phyloP scores from a whole-genome alignment of 257 asterid species.

The Solanum ossicruentum region DNA sequence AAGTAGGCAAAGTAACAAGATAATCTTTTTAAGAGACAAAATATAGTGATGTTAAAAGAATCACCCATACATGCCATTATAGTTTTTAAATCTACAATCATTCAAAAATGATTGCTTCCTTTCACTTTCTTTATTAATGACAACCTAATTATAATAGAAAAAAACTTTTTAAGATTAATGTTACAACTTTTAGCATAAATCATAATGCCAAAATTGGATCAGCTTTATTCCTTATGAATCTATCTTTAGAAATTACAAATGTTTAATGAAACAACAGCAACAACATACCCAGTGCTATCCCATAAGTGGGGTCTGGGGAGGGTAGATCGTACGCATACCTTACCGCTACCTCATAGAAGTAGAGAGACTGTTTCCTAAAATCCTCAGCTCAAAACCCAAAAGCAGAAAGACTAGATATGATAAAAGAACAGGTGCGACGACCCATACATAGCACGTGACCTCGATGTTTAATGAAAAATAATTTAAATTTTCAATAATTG shows the following conservation, averaged over 20 bases:
- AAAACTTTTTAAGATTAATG: not conserved
- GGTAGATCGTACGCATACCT: too few species aligned
- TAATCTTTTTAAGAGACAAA: not conserved
- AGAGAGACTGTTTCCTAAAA: too few species aligned
- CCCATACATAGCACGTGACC: too few species aligned
- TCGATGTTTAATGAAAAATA: not conserved
- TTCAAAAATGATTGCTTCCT: not conserved
- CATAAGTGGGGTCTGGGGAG: too few species aligned
- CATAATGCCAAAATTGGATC: not conserved
- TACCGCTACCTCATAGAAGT: too few species aligned
- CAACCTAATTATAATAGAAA: not conserved
- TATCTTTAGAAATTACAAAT: not conserved
- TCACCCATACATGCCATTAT: not conserved
- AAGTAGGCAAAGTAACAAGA: not conserved
- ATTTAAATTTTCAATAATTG: too few species aligned
- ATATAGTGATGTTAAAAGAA: not conserved
- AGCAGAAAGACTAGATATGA: too few species aligned
- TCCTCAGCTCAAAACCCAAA: too few species aligned
- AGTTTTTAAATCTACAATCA: not conserved
- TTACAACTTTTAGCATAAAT: not conserved
- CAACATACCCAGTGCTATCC: too few species aligned
- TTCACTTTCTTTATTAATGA: not conserved
- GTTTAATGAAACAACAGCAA: not conserved
- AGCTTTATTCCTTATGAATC: not conserved
- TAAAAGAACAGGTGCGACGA: too few species aligned